These are phyloP conservation scores for Ulota crispa DNA, from an alignment of 225 moss, liverwort and hornwort genomes.

Conservation along the genomic window DNA sequence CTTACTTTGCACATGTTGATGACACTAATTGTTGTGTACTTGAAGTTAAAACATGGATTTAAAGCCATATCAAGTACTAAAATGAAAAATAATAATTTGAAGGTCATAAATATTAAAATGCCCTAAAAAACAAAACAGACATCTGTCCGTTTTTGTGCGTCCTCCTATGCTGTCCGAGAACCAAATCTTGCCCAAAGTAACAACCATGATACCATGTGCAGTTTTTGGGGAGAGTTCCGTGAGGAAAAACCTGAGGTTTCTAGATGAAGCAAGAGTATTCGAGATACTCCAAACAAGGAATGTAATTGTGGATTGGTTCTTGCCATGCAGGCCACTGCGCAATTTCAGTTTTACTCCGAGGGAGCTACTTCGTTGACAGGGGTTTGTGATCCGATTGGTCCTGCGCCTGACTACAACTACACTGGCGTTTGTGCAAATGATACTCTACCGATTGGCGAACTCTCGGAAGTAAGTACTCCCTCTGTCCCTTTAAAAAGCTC, in stretches of 20 bases:
- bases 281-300: neutral
- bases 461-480: slow-evolving; percentile 40
- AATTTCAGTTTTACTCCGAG: slow-evolving; percentile 25
- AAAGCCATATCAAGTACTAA: too few relatives aligned
- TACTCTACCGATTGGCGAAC: slow-evolving; percentile 50
- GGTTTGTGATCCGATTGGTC: slow-evolving; percentile 64
- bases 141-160: too few relatives aligned
- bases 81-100: too few relatives aligned
- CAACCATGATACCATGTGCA: too few relatives aligned
- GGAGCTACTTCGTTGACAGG: slow-evolving; percentile 33
- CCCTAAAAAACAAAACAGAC: too few relatives aligned
- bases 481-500: too few relatives aligned
- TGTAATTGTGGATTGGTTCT: neutral
- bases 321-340: slow-evolving; percentile 34
- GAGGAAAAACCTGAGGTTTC: neutral
- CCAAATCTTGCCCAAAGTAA: too few relatives aligned
- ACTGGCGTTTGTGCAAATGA: slow-evolving; percentile 54
- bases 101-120: too few relatives aligned
- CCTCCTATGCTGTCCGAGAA: too few relatives aligned
- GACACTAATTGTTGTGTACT: too few relatives aligned
- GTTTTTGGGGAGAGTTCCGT: neutral
- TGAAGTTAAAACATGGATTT: too few relatives aligned
- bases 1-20: too few relatives aligned
- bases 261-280: neutral
- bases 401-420: slow-evolving; percentile 48